Evolutionary conservation across 768 basidiomycete genomes (phyloP), one percentile per base, ranked within the genome.

Genomic region (Suillus sp.): DNA sequence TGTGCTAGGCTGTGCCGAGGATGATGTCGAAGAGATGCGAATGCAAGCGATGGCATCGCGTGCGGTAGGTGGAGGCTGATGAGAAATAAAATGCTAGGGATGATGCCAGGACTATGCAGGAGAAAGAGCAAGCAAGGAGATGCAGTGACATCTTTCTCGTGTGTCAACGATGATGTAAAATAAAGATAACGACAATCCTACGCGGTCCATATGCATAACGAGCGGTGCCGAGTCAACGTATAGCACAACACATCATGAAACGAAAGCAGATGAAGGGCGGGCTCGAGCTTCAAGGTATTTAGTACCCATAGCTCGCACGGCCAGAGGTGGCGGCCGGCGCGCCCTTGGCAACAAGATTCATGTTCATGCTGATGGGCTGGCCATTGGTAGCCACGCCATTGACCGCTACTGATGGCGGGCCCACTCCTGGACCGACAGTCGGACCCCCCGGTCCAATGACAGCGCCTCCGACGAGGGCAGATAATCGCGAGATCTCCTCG

Each of bases 401-500:
- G 48, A 70, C 70, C 9, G 47, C 60, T 16, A 59, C 66, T 27
- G 65, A 67, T n/a, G 74, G 8, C 22, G 76, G 73, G 61, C 72
- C 72, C 42, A 73, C 68, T 48, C 70, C 75, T 9, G 71, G 72
- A 20, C 69, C 73, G 22, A 74, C 74, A 3, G 74, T 66, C 34
- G 74, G 66, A 5, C 72, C 74, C 6, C 71, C 71, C 27, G 75
- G 73, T 13, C 76, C 87, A 61, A 90, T 84, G 42, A 83, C 87
- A 0, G 83, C 80, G n/a, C 81, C 84, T 4, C 89, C 88, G 1
- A 92, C 88, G 38, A 92, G 82, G 1, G 90, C 82, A 1, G 86
- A 85, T 0, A 99, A 82, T 2, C 95, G 86, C 11, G 91, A 87
- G 59, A 98, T 91, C 78, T 99, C 96, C 74, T 98, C 96, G 47